Conservation (phyloP, 805 yeast species). For the Saturnispora serradocipensis region DNA sequence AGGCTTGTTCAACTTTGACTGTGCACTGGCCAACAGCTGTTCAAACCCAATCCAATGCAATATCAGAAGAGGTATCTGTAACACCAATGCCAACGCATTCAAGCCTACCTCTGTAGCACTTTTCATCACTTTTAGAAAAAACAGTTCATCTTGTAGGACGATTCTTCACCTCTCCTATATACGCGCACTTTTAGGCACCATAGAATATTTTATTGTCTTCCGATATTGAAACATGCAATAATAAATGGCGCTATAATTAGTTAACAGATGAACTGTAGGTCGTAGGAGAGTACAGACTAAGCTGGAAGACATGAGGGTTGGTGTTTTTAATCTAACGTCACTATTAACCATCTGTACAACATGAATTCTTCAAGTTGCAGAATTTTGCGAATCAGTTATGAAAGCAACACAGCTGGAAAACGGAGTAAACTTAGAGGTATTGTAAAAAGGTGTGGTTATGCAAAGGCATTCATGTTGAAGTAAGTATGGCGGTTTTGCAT, state of each 20-base stretch:
- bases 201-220: background rate
- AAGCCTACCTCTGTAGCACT: slow-evolving; percentile 18
- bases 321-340: no score
- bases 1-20: slow-evolving; percentile 14
- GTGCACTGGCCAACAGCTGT: slow-evolving; percentile 11
- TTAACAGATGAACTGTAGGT: no score
- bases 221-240: background rate
- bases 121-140: background rate
- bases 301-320: no score
- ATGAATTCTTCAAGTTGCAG: no score
- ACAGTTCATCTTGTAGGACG: background rate
- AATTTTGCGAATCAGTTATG: no score
- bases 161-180: background rate
- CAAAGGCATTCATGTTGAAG: no score
- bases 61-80: slow-evolving; percentile 19
- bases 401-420: no score
- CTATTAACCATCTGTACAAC: no score
- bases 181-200: background rate
- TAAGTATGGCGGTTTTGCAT: no score
- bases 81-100: slow-evolving; percentile 7
- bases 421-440: no score
- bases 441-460: no score
- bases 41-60: slow-evolving; percentile 19
- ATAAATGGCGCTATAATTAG: background rate
- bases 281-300: no score